Conservation (phyloP, 129 eudicot genomes). For the Tagetes erecta region DNA sequence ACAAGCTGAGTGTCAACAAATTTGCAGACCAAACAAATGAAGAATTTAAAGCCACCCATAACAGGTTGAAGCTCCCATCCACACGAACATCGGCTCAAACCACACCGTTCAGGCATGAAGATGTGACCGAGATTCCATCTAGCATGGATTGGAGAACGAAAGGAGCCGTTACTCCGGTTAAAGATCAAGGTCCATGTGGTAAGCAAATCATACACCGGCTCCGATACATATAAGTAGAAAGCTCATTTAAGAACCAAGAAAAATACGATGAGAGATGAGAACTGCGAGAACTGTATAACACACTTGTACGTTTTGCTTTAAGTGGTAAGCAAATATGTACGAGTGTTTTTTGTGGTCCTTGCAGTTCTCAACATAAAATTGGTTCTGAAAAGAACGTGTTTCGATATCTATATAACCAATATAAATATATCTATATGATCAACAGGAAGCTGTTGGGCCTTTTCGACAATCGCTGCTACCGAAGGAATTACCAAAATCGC, state of each 20-base stretch:
- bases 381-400: background rate
- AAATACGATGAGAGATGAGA: too few species aligned
- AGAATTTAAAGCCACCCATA: slow-evolving; percentile 38
- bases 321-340: too few species aligned
- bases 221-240: background rate
- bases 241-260: too few species aligned
- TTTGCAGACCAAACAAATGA: slow-evolving; percentile 44
- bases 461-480: slow-evolving; percentile 41
- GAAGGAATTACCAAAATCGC: slow-evolving; percentile 37
- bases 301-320: too few species aligned
- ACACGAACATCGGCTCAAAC: background rate
- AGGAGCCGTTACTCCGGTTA: slow-evolving; percentile 29
- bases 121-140: slow-evolving; percentile 40
- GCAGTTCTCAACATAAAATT: too few species aligned
- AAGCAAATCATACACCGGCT: background rate
- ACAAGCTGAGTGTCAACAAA: slow-evolving; percentile 33
- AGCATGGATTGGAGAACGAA: slow-evolving; percentile 30
- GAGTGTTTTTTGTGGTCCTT: too few species aligned
- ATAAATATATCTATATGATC: background rate
- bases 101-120: slow-evolving; percentile 37
- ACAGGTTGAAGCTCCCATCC: slow-evolving; percentile 35
- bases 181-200: slow-evolving; percentile 24
- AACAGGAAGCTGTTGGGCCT: slow-evolving; percentile 53
- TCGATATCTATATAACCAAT: background rate
- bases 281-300: too few species aligned